Conservation (phyloP, 106 monocot genomes). For the Dioscorea zingiberensis region DNA sequence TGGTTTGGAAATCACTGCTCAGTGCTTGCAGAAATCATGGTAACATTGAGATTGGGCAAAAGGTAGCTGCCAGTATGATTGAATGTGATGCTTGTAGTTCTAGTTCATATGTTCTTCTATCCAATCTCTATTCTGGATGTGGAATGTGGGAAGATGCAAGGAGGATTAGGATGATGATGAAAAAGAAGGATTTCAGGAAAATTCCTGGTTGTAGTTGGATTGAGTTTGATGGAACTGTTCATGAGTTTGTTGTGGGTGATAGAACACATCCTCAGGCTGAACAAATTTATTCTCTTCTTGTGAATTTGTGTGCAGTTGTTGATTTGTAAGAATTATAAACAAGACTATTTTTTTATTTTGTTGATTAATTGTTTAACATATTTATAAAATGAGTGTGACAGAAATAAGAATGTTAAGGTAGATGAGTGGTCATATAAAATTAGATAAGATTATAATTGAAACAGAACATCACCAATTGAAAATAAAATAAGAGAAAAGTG, state of each 20-base stretch:
- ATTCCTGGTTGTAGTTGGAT: constrained; percentile 63
- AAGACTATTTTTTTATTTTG: too few species aligned
- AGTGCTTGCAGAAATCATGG: constrained; percentile 50
- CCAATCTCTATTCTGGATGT: constrained; percentile 37
- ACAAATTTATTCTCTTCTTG: constrained; percentile 12
- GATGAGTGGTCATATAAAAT: too few species aligned
- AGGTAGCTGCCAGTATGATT: constrained; percentile 10
- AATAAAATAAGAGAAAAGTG: too few species aligned
- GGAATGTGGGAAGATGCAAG: constrained; percentile 43
- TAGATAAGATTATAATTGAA: too few species aligned
- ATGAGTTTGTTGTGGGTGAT: constrained; percentile 62
- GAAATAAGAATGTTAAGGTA: too few species aligned
- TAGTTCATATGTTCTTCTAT: constrained; percentile 37
- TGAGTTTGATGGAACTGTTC: constrained; percentile 46
- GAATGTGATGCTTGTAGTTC: constrained; percentile 14
- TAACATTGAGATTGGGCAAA: constrained; percentile 23
- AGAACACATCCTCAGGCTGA: constrained; percentile 4
- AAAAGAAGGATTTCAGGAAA: constrained; percentile 36
- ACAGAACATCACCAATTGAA: too few species aligned
- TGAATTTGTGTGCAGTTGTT: too few species aligned
- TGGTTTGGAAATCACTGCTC: constrained; percentile 45
- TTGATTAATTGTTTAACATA: too few species aligned
- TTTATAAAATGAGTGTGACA: too few species aligned
- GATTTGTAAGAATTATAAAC: too few species aligned
- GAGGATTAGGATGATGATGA: constrained; percentile 32